Evolutionary conservation across 345 rosid genomes (phyloP).

Genomic region (Camelina sativa): DNA sequence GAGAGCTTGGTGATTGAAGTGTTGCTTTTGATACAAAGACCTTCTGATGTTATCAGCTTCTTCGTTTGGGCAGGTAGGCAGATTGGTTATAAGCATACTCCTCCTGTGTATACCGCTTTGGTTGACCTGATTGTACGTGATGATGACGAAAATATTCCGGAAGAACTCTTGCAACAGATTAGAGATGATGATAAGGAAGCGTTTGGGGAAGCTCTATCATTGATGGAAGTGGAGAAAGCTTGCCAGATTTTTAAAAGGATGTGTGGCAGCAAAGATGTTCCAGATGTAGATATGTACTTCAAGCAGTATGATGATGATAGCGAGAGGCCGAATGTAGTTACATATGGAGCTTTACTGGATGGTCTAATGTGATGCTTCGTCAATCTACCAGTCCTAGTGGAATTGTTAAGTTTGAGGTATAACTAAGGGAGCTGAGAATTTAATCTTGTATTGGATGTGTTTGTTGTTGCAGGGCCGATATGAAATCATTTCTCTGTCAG

Average conservation of each 20-base stretch:
- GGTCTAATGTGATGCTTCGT: conserved; percentile 85
- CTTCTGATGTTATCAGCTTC: conserved; percentile 69
- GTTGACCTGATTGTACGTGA: conserved; percentile 59
- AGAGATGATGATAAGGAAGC: conserved; percentile 67
- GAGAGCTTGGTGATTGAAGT: conserved; percentile 69
- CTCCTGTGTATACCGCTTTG: conserved; percentile 63
- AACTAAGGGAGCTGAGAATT: background rate
- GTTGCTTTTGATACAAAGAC: conserved; percentile 56
- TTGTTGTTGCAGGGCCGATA: conserved; percentile 70
- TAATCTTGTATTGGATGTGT: conserved; percentile 5
- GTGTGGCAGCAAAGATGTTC: conserved; percentile 55
- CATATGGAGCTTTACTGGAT: conserved; percentile 88
- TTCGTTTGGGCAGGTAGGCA: conserved; percentile 92
- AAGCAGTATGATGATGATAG: conserved; percentile 44
- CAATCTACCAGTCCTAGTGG: conserved; percentile 67
- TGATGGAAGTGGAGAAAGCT: conserved; percentile 74
- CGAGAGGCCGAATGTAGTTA: conserved; percentile 76
- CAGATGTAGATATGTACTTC: conserved; percentile 74
- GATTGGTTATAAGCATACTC: conserved; percentile 72
- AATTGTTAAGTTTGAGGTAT: conserved; percentile 78
- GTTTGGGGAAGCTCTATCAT: conserved; percentile 77
- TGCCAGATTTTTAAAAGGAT: conserved; percentile 83
- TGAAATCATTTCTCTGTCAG: conserved; percentile 85
- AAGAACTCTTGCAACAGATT: conserved; percentile 63
- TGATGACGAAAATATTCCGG: conserved; percentile 55